phyloP scores from a whole-genome alignment of 805 yeast genomes.

The Candida jianshihensis region DNA sequence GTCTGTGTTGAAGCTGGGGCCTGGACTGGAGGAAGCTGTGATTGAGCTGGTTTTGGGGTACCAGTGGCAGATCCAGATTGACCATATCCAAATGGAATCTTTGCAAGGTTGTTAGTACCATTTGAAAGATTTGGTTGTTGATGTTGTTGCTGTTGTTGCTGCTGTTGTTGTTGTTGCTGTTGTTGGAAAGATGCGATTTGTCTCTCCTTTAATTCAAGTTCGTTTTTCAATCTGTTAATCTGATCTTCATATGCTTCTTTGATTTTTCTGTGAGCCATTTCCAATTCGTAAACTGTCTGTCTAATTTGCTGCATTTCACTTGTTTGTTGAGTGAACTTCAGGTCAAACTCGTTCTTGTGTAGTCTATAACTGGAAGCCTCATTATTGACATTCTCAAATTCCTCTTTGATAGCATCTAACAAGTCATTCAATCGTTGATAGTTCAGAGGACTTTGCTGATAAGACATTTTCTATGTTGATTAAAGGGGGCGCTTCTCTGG shows the following conservation, averaged over 20 bases:
- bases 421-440: slow-evolving; percentile 57
- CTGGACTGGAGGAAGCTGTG: slow-evolving; percentile 28
- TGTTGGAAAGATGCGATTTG: slow-evolving; percentile 35
- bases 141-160: slow-evolving; percentile 15
- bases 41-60: slow-evolving; percentile 28
- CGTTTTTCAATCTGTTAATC: slow-evolving; percentile 75
- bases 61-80: slow-evolving; percentile 12
- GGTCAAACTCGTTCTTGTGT: slow-evolving; percentile 89
- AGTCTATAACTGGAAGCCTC: slow-evolving; percentile 83
- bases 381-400: slow-evolving; percentile 74
- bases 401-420: slow-evolving; percentile 86
- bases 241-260: slow-evolving; percentile 96
- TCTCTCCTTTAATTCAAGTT: slow-evolving; percentile 76
- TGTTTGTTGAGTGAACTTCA: slow-evolving; percentile 84
- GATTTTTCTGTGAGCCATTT: slow-evolving; percentile 88
- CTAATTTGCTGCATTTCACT: slow-evolving; percentile 91
- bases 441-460: slow-evolving; percentile 24
- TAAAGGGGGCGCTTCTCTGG: neutral
- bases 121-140: slow-evolving; percentile 14
- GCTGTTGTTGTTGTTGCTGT: slow-evolving; percentile 35
- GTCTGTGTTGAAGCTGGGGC: slow-evolving; percentile 23
- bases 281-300: slow-evolving; percentile 89
- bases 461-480: slow-evolving; percentile 14
- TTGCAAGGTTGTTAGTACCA: slow-evolving; percentile 20
- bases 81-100: slow-evolving; percentile 13